Base-by-base conservation (phyloP, 75 land plant genomes). In the Sequoia sempervirens region DNA sequence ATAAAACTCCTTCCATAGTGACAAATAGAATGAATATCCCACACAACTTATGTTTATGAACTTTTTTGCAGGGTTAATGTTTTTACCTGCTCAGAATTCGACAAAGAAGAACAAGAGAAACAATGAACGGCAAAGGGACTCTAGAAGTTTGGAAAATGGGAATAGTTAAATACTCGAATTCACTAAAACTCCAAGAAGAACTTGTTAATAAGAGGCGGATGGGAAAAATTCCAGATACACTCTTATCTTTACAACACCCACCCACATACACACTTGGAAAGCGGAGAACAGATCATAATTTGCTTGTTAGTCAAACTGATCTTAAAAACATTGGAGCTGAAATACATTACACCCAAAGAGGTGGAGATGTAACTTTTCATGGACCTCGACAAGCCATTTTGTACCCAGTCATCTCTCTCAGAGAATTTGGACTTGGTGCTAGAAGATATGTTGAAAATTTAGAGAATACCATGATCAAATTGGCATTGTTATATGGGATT, bases 301-400 rank as follows among this genome's bases (percentile, higher is more conserved):
- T 95, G 64, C 79, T 95, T 47, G 79, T 93, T 17, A 69, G 94
- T 40, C 91, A 89, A 83, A 83, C 89, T 38, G 92, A 86, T 5
- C 91, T 96, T 6, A 37, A 87, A 78, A 43, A 84, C 37, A 64
- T 97, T 45, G 97, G 97, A 47, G 95, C 97, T 37, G 95, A 97
- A 50, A 86, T 97, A 36, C 92, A 95, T 81, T 88, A 84, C 78
- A 92, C 96, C 15, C 91, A 97, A 81, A 88, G 99, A 52, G 97
- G 99, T n/a, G 99, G 99, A 23, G 99, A 97, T 86, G 87, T 94
- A 53, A 95, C 99, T 74, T 95, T 92, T 85, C 97, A 97, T 88
- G 97, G 97, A 73, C 99, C 99, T 46, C 86, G 86, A n/a, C 99
- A 97, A 76, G 92, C 97, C 1, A 86, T 97, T 26, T 83, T 97